Evolutionary conservation across 2,329 filamentous ascomycete genomes (phyloP).

Genomic region (Kalmusia sp.): DNA sequence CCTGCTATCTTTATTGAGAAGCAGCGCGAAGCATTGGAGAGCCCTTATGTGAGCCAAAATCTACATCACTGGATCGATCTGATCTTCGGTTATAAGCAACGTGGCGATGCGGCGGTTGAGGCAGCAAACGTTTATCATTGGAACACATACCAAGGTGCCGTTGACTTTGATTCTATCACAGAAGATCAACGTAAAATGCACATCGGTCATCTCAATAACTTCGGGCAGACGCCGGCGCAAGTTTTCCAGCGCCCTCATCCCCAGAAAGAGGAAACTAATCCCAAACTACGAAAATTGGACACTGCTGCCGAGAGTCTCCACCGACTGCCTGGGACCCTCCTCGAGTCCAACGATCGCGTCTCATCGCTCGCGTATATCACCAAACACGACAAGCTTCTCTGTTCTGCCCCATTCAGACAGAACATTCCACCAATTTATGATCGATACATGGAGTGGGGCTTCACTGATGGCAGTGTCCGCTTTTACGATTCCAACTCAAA

Average conservation of each 20-base stretch:
- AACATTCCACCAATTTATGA: conserved; percentile 88
- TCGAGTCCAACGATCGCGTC: conserved; percentile 79
- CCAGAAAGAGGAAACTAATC: conserved; percentile 71
- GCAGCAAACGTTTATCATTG: conserved; percentile 96
- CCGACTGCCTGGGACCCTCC: conserved; percentile 77
- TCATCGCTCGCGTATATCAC: conserved; percentile 78
- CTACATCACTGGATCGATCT: conserved; percentile 96
- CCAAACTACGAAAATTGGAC: conserved; percentile 75
- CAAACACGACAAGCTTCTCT: conserved; percentile 83
- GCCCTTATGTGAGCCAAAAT: conserved; percentile 86
- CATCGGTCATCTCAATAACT: conserved; percentile 97
- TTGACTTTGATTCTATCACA: conserved; percentile 87
- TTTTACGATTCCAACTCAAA: conserved; percentile 88
- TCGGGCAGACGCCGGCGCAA: conserved; percentile 96
- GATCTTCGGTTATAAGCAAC: conserved; percentile 92
- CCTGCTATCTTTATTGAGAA: conserved; percentile 95
- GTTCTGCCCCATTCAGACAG: conserved; percentile 81
- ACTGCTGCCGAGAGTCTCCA: conserved; percentile 77
- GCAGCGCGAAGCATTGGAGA: conserved; percentile 94
- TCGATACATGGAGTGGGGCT: conserved; percentile 95
- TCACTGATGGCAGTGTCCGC: conserved; percentile 87
- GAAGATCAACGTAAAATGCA: conserved; percentile 85
- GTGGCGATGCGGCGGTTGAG: conserved; percentile 89
- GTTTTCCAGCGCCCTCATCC: conserved; percentile 86
- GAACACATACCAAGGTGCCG: conserved; percentile 91